Base-by-base conservation (phyloP, 352 stramenopile genomes). In the Globisporangium canariense region DNA sequence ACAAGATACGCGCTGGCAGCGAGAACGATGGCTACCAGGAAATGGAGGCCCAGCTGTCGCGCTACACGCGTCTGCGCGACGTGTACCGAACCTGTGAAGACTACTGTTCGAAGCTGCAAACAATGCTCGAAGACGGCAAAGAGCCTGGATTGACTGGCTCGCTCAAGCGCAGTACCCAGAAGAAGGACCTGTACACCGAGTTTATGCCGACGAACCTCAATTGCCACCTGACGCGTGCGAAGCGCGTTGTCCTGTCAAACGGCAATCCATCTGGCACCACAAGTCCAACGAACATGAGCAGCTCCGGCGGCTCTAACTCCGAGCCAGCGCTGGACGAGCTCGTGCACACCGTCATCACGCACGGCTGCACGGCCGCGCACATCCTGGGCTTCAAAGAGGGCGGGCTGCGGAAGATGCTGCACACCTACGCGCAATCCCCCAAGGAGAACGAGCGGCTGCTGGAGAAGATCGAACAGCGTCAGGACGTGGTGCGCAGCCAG, bases 171-270 rank as follows among this genome's bases (percentile, higher is more conserved):
- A 94, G 85, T 61, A 91, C 84, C 36, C 84, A 89, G 73, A 96
- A 94, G 65, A 96, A 96, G 54, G 87, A 96, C 64, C 80, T 92
- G 68, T 74, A 76, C 6, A 86, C 82, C 1, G 79, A 89, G 51
- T 96, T 96, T 60, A 96, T 96, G 87, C 77, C 85, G 2, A 93
- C 83, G 10, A 96, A 96, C 70, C 58, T 96, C 1, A 93, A 93
- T 60, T 92, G 80, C 25, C 87, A 96, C 59, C 60, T 94, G 47
- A 77, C 93, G 25, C 87, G 87, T 32, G 87, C 81, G 30, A 76
- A 75, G 56, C 79, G 78, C 13, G 70, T 91, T 32, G 53, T 77
- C 16, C 70, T 91, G 10, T 79, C 79, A n/a, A 78, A 56, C 20
- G 70, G 72, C 28, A 14, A 41, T 32, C 58, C 53, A 3, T 36